phyloP scores from a whole-genome alignment of 148 eudicot genomes.

The Diospyros kaki region DNA sequence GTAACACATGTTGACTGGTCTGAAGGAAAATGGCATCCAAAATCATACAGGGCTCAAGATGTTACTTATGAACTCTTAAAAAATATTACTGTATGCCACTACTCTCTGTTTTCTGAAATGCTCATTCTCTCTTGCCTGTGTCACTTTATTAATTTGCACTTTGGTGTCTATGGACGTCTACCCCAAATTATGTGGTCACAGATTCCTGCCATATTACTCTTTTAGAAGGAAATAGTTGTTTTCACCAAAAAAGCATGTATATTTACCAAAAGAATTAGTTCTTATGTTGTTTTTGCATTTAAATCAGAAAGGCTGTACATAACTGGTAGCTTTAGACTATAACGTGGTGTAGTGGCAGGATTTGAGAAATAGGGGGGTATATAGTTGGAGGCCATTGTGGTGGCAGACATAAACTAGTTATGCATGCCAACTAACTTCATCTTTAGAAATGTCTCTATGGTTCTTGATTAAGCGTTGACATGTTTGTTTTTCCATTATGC shows the following conservation, averaged over 20 bases:
- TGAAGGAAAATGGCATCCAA: conserved; percentile 97
- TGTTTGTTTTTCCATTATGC: conserved; percentile 30
- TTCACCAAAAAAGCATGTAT: too few species aligned
- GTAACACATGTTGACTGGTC: conserved; percentile 96
- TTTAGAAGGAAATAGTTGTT: too few species aligned
- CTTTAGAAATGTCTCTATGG: neutral
- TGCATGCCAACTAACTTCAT: neutral
- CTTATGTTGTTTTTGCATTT: too few species aligned
- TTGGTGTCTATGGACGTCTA: too few species aligned
- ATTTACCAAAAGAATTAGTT: neutral
- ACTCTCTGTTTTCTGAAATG: neutral
- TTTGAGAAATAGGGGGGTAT: neutral
- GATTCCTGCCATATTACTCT: too few species aligned
- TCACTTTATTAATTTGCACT: too few species aligned
- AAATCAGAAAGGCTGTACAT: too few species aligned
- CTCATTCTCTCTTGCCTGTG: too few species aligned
- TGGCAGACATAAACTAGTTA: neutral
- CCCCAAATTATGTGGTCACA: too few species aligned
- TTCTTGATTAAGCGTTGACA: neutral
- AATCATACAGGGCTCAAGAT: conserved; percentile 66
- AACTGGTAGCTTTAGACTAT: too few species aligned
- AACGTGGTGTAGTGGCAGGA: neutral
- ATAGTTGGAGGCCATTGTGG: neutral
- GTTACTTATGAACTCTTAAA: conserved; percentile 56
- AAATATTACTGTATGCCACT: conserved; percentile 61